These are phyloP conservation scores for Priceomyces melissophilus DNA, from an alignment of 805 yeast species.

Conservation along the genomic window DNA sequence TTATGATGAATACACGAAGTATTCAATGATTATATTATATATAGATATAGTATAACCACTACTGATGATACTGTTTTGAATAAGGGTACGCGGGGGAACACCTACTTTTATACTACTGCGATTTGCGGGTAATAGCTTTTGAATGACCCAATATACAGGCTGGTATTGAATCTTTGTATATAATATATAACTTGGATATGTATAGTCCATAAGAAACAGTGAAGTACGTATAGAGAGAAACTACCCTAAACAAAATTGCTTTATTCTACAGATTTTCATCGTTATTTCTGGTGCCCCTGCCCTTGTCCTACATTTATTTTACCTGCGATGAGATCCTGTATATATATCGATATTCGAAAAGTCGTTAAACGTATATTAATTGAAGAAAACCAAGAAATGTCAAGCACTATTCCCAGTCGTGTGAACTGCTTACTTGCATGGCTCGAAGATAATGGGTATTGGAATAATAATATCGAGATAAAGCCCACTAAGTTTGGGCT, in stretches of 20 bases:
- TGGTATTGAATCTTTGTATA: too few relatives aligned
- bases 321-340: slow-evolving; percentile 1
- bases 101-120: slow-evolving; percentile 24
- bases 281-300: too few relatives aligned
- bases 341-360: not conserved
- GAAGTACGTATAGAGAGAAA: too few relatives aligned
- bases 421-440: slow-evolving; percentile 31
- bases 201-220: too few relatives aligned
- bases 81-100: slow-evolving; percentile 27
- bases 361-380: not conserved
- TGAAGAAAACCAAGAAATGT: slow-evolving; percentile 1
- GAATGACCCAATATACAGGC: not conserved
- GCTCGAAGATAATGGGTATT: slow-evolving; percentile 54
- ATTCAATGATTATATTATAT: slow-evolving; percentile 54
- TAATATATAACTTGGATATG: too few relatives aligned
- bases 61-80: slow-evolving; percentile 56
- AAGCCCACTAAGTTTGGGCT: slow-evolving; percentile 54
- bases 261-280: too few relatives aligned
- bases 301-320: too few relatives aligned
- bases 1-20: slow-evolving; percentile 11
- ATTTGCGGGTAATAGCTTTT: not conserved
- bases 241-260: too few relatives aligned
- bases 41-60: slow-evolving; percentile 76
- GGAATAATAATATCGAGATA: slow-evolving; percentile 50
- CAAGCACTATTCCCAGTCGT: not conserved